Base-by-base conservation (phyloP, 331 rosid genomes). In the Quercus lobata region DNA sequence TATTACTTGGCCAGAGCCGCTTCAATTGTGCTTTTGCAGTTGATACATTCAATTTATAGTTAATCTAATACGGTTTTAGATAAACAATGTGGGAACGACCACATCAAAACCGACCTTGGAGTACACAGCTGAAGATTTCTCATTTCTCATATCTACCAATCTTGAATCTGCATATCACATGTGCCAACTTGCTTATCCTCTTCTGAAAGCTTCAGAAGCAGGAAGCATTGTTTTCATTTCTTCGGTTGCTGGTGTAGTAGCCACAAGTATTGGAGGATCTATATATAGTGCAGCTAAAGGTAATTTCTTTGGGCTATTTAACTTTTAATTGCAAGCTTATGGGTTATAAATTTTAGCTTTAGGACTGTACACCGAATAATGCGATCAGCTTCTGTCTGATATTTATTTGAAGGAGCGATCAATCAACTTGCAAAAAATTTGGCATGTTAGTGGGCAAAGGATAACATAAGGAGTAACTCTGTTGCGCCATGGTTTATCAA, bases 151-250 rank as follows among this genome's bases (percentile, higher is more conserved):
- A 6, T 69, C 57, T 12, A 84, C 76, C 1, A 86, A 88, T 83
- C 74, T 90, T 44, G 94, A 81, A 70, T 88, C 91, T 7, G 65
- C 83, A 53, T 88, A 57, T 71, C 74, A 86, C 34, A 4, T 83
- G 4, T 79, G 86, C 76, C 95, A 91, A 34, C 82, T 91, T 0
- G 80, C 88, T 18, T 84, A 91, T 66, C 92, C 91, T 68, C 85
- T 88, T 19, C 82, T 91, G 0, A 85, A 90, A 79, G 82, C 86
- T 57, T 84, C 91, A 10, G 80, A 72, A 7, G 69, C 78, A 35
- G 89, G 68, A 25, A 88, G 74, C 68, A 83, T 90, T 15, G 58
- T 86, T 58, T 88, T 90, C 52, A 9, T 86, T 7, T 90, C 90
- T 18, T 86, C 92, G 25, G 21, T 71, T 79, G 80, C 74, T 37